Base-by-base conservation (phyloP, 176 grass and related monocot genomes). In the Luzula sylvatica region DNA sequence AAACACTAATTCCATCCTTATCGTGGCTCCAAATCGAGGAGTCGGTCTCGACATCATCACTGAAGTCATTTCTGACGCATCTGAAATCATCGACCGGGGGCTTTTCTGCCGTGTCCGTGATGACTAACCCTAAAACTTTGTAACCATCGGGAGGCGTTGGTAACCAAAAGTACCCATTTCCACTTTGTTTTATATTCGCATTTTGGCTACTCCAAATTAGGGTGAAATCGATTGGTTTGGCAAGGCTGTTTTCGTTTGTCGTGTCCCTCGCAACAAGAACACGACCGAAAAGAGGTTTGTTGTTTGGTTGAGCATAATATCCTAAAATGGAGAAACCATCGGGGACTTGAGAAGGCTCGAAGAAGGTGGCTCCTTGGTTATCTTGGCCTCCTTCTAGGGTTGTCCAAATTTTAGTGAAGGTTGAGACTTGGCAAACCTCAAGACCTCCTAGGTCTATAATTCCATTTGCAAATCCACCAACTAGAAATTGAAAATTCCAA, bases 241-340 rank as follows among this genome's bases (percentile, higher is more conserved):
- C 72, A 30, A 87, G 42, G 0, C 72, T 75, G 1, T 55, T 68
- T 1, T 21, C 25, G 24, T 26, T 24, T 61, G 68, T 57, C 1
- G 49, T 27, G 28, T 78, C 74, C 0, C 59, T 71, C 1, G 15
- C 77, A 50, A 82, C 81, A 20, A 96, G 67, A 40, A 96, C 23
- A 38, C 65, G 83, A 18, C 77, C 84, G 14, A 53, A 89, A 44
- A 89, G 70, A 2, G 59, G 68, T 1, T 65, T 55, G 64, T 74
- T 79, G 74, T 96, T 96, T 50, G 84, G 64, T 29, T 96, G 81
- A 4, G 67, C 77, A 57, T 96, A 96, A 55, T 73, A 58, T 2
- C 84, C 84, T 2, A 96, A 67, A 19, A 74, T 18, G 58, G 21
- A 73, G 59, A 88, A 85, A 8, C 80, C 89, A 11, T 41, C 2